These are phyloP conservation scores for Coleophoma crateriformis DNA, from an alignment of 2,329 filamentous ascomycete species.

Conservation along the genomic window DNA sequence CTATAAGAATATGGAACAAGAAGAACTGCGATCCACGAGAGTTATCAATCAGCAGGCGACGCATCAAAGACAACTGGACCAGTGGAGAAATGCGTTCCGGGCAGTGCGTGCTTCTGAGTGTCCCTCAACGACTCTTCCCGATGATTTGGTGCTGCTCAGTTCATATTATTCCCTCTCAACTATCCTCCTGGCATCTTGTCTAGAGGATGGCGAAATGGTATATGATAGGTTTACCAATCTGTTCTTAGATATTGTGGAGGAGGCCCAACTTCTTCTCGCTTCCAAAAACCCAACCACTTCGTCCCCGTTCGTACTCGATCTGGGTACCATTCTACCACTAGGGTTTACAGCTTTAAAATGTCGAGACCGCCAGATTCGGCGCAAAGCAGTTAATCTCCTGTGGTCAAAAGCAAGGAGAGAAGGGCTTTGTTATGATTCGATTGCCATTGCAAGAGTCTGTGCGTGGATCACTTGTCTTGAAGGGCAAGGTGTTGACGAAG, in stretches of 20 bases:
- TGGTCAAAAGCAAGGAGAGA: constrained; percentile 26
- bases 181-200: constrained; percentile 22
- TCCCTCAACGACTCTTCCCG: constrained; percentile 16
- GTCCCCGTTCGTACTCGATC: constrained; percentile 24
- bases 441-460: constrained; percentile 23
- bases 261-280: constrained; percentile 20
- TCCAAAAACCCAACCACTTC: constrained; percentile 22
- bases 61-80: constrained; percentile 21
- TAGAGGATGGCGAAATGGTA: constrained; percentile 22
- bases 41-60: constrained; percentile 22
- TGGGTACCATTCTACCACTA: constrained; percentile 25
- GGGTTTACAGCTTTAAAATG: constrained; percentile 25
- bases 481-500: constrained; percentile 22
- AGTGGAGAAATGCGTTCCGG: constrained; percentile 23
- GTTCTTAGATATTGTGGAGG: constrained; percentile 23
- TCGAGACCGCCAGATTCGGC: constrained; percentile 19
- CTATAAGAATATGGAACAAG: constrained; percentile 20
- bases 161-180: constrained; percentile 26
- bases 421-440: constrained; percentile 25
- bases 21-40: constrained; percentile 16
- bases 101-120: constrained; percentile 17
- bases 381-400: constrained; percentile 22
- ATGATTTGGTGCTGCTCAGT: constrained; percentile 22
- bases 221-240: constrained; percentile 23
- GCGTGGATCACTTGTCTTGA: constrained; percentile 26